Conservation (phyloP, 2,329 filamentous ascomycete species). For the Cordyceps cicadae region DNA sequence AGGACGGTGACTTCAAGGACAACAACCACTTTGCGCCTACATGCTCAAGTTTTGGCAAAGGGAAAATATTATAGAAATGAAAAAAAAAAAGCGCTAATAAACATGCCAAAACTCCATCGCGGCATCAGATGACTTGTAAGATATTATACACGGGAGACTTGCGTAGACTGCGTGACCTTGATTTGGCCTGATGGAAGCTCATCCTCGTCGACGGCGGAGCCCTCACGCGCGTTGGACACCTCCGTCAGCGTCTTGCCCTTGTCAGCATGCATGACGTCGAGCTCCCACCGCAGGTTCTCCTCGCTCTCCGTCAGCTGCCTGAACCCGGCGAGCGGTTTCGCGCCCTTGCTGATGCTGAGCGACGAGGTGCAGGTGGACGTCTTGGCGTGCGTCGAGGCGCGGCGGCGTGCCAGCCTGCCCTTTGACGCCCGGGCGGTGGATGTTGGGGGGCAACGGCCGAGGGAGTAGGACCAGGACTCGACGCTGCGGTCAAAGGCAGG, state of each 20-base stretch:
- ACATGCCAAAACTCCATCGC: background rate
- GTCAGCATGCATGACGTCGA: slow-evolving; percentile 14
- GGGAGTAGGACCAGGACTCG: slow-evolving; percentile 5
- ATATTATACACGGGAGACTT: slow-evolving; percentile 1
- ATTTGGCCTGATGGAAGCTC: slow-evolving; percentile 8
- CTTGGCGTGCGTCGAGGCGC: background rate
- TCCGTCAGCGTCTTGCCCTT: slow-evolving; percentile 13
- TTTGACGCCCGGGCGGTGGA: background rate
- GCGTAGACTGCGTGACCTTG: slow-evolving; percentile 11
- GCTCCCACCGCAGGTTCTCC: slow-evolving; percentile 16
- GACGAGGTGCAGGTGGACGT: slow-evolving; percentile 1
- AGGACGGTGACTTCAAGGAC: no score
- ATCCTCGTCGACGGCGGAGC: background rate
- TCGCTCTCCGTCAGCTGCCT: slow-evolving; percentile 16
- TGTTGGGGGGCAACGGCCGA: background rate
- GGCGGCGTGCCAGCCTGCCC: background rate
- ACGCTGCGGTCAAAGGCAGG: slow-evolving; percentile 16
- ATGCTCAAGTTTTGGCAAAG: no score
- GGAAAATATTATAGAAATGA: background rate
- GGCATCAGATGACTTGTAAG: background rate
- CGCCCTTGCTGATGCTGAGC: background rate
- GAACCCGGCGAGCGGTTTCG: slow-evolving; percentile 5
- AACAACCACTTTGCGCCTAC: no score
- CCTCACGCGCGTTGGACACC: background rate
- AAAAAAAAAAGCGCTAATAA: background rate